Base-by-base conservation (phyloP, 1,284 basidiomycete genomes). In the Ustilago bromivora region DNA sequence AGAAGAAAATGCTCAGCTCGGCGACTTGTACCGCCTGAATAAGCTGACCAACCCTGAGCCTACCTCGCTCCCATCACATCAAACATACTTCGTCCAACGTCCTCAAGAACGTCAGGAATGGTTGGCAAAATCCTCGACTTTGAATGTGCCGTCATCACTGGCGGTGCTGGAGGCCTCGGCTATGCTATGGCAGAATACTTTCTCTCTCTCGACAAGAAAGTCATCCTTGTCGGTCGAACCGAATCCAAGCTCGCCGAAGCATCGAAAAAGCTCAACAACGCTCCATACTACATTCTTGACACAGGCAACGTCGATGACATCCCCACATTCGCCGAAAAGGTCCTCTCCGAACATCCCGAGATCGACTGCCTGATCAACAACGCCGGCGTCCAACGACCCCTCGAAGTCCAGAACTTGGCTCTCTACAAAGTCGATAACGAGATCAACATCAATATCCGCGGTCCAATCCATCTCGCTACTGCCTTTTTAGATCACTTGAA, bases 321-420 rank as follows among this genome's bases (percentile, higher is more conserved):
- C 34, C 70, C 82, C 4, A 58, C 80, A 1, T 86, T 87, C 65
- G 63, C 82, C 55, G 71, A 84, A 19, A 85, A 80, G 54, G 69
- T 88, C 35, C 71, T 82, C 19, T 59, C 63, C 17, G 86, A 88
- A 56, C 86, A 87, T 62, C 87, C 87, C 4, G 87, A 88, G 46
- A 78, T 87, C 36, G 87, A 88, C 75, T 87, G 86, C 55, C 64
- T 88, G 58, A 86, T 87, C 78, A 87, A 87, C 79, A 88, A 88
- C 76, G 87, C 87, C 4, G 87, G 87, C 6, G 87, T 88, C 0
- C 87, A 88, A 63, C 56, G 78, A 38, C 78, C 80, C 1, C 55
- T 84, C 17, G 80, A 84, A 53, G 74, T 85, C n/a, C 71, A 83
- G 32, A 66, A 76, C 19, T 57, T 84, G 13, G 79, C 82, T 13